Percentiles rank a stretch among this genome's conserved stretches.
Conservation (phyloP, 2,329 filamentous ascomycete genomes). For the Ophiostoma ips region DNA sequence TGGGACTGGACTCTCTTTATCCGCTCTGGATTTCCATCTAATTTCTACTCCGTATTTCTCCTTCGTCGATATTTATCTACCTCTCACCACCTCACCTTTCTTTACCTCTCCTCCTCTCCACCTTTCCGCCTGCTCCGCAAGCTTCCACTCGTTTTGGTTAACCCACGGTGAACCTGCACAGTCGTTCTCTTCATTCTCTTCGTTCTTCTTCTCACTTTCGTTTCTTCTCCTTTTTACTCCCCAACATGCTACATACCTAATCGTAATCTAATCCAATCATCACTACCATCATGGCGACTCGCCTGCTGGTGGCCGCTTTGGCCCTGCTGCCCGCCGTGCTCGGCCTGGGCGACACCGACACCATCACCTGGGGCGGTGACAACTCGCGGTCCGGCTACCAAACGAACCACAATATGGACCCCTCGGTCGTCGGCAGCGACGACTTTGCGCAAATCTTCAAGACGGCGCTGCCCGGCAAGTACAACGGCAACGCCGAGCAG, state of each 20-base stretch:
- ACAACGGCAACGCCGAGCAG: constrained; percentile 34
- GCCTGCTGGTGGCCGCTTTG: constrained; percentile 11
- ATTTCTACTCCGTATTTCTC: too few species aligned
- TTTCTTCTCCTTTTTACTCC: neutral
- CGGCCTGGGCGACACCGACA: constrained; percentile 33
- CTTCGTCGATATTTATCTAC: too few species aligned
- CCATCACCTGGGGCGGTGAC: constrained; percentile 46
- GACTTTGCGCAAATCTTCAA: constrained; percentile 43
- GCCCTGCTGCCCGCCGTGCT: constrained; percentile 22
- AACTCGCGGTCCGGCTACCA: constrained; percentile 40
- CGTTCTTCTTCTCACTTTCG: neutral
- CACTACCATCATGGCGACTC: neutral
- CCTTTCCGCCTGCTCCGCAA: too few species aligned
- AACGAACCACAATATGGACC: constrained; percentile 51
- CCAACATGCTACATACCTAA: neutral
- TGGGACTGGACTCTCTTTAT: neutral
- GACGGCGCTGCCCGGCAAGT: constrained; percentile 36
- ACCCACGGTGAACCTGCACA: too few species aligned
- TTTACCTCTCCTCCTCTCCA: too few species aligned
- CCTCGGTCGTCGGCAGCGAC: constrained; percentile 38
- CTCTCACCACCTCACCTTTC: too few species aligned
- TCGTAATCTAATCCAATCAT: neutral
- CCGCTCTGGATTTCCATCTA: neutral
- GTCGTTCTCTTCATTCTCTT: too few species aligned
- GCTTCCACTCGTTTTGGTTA: too few species aligned